Conservation (phyloP, 495 filamentous ascomycete genomes). For the Penicillium arizonense region DNA sequence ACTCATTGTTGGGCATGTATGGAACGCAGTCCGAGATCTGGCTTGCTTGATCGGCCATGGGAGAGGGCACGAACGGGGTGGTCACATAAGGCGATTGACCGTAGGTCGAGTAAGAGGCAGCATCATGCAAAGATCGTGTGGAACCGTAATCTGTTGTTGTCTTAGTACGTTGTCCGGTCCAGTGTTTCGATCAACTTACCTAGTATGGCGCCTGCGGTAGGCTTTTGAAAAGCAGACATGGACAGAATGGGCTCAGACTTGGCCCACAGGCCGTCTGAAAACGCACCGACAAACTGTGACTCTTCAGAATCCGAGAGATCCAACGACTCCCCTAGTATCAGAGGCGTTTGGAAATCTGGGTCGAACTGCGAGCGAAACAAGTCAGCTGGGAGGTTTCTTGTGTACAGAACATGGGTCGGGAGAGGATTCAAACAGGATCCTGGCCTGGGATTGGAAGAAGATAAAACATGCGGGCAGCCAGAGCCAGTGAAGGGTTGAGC, state of each 20-base stretch:
- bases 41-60: slow-evolving; percentile 46
- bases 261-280: slow-evolving; percentile 51
- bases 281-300: slow-evolving; percentile 43
- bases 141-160: slow-evolving; percentile 39
- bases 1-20: slow-evolving; percentile 42
- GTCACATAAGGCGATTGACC: slow-evolving; percentile 45
- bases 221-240: slow-evolving; percentile 54
- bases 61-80: slow-evolving; percentile 42
- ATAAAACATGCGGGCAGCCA: slow-evolving; percentile 25
- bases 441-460: slow-evolving; percentile 15
- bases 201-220: slow-evolving; percentile 36
- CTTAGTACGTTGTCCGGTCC: slow-evolving; percentile 6
- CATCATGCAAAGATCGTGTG: slow-evolving; percentile 44
- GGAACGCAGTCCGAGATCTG: slow-evolving; percentile 46
- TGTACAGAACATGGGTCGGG: slow-evolving; percentile 2
- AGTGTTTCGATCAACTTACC: slow-evolving; percentile 30
- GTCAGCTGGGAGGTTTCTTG: slow-evolving; percentile 22
- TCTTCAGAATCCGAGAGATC: slow-evolving; percentile 52
- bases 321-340: slow-evolving; percentile 54
- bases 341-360: slow-evolving; percentile 49
- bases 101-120: slow-evolving; percentile 43
- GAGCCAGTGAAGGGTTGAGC: slow-evolving; percentile 23
- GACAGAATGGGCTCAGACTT: slow-evolving; percentile 53
- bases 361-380: slow-evolving; percentile 31
- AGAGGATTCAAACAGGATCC: slow-evolving; percentile 20